Evolutionary conservation across 306 rosid genomes (phyloP).

Genomic region (Inga laurina): DNA sequence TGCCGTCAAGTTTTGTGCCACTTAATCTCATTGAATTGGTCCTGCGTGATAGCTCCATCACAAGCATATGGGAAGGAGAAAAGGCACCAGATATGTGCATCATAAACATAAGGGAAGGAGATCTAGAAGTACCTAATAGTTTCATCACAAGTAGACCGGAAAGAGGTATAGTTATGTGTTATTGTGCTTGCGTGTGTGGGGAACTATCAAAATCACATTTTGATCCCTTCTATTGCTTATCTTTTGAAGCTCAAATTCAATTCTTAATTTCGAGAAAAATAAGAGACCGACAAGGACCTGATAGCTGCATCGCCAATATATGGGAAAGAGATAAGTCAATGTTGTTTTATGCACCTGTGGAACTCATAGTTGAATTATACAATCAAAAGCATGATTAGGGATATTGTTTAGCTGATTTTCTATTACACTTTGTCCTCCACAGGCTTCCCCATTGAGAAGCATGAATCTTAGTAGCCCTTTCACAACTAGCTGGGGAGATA

Average conservation of each 20-base stretch:
- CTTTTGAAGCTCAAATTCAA: neutral
- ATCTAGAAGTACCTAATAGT: neutral
- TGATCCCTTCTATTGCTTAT: neutral
- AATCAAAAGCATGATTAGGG: neutral
- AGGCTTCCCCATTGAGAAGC: neutral
- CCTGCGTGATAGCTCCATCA: neutral
- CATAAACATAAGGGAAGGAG: neutral
- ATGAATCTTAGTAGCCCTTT: neutral
- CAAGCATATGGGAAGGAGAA: neutral
- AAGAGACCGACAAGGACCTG: neutral
- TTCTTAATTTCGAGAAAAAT: too few species aligned
- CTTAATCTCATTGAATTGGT: neutral
- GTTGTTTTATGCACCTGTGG: neutral
- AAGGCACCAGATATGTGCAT: neutral
- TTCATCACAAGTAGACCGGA: neutral
- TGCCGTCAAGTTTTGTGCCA: slow-evolving; percentile 1
- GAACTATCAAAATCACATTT: neutral
- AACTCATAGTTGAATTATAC: neutral
- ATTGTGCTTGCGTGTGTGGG: neutral
- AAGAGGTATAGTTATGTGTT: neutral
- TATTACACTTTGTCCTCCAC: neutral
- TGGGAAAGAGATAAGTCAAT: neutral
- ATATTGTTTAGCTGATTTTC: neutral
- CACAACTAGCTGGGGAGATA: neutral
- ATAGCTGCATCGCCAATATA: too few species aligned